Evolutionary conservation across 2,329 filamentous ascomycete species (phyloP), one percentile per base, ranked within the genome.

Genomic region (Fusarium beomiforme): DNA sequence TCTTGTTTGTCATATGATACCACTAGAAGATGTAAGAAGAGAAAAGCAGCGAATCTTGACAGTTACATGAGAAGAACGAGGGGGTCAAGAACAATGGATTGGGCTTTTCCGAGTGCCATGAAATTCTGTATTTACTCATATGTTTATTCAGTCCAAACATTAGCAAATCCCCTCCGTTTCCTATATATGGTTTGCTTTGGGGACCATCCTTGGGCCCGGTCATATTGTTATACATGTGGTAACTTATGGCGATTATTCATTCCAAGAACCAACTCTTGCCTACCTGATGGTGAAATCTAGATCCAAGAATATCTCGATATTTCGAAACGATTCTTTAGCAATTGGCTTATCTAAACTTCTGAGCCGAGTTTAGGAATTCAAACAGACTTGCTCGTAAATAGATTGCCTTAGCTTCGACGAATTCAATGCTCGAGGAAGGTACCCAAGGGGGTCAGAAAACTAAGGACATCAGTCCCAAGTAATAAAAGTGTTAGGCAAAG

Each of bases 1-100:
- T 59, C 43, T 71, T 63, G 68, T 71, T 68, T 65, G 61, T 72
- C 64, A 70, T 67, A 77, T 77, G 76, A 78, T 78, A 78, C 76
- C 75, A 76, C 75, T 77, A 77, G 73, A 76, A 71, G 70, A 69
- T 67, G 67, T 67, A 76, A 68, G 64, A 71, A 74, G 68, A 67
- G 72, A 64, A 74, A 71, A 64, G 75, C 64, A 66, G 62, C 60
- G 67, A 70, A 70, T 68, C 67, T 60, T 69, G 63, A 66, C 55
- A 67, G 44, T 55, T 68, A 64, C 61, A 64, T 62, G 64, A 64
- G 58, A 63, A 58, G 56, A 59, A 61, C 49, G 37, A 54, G 49
- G 56, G 37, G 67, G 51, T 55, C 54, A 64, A 67, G 64, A 56
- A 50, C n/a, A 51, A 44, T 42, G 54, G 56, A 56, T 51, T 46